Evolutionary conservation across 208 protist genomes (phyloP), one percentile per base, ranked within the genome.

Genomic region (Crithidia sp.): DNA sequence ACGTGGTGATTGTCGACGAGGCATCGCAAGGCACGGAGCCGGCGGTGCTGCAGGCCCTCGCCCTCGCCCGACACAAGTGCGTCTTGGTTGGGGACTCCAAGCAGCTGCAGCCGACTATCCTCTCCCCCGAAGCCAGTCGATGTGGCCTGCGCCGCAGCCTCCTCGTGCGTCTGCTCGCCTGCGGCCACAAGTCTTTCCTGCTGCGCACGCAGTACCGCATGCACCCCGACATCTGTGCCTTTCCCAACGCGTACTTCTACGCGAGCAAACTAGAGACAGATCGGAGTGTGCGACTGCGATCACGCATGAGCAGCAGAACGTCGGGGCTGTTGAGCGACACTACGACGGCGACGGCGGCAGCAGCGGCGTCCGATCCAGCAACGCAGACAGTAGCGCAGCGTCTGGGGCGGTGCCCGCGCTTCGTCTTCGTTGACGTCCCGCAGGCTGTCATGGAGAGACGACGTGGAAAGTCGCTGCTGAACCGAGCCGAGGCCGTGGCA

Each of bases 1-100:
- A 96, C 67, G 73, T 88, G 0, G 94, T 97, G 39, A 82, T 98
- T 39, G 83, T 98, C 49, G 96, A 98, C 79, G 96, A 98, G 81
- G 92, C 91, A 5, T 93, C 94, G 8, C 96, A 98, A 83, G 88
- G 87, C 0, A 92, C 92, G 52, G 94, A 98, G 74, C 91, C 92
- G 39, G 88, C 93, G 50, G 79, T 91, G 13, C 71, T 98, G 61
- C 85, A 89, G 77, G 88, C 91, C 13, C 70, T 97, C 17, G 73
- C 85, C 47, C 73, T 94, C 19, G 75, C 86, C 17, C 80, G 73
- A 40, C 66, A 74, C 17, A 83, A 77, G 54, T 88, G 79, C 36
- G 79, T 97, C 28, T 72, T 98, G 40, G 91, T 97, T 17, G 95
- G 95, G 10, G 95, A 98, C 81, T 92, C 86, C 9, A 82, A 88